A percentile compares a stretch with the other conserved stretches of the same genome.
Conservation (phyloP, 73 alveolate genomes). For the Tetrahymena elliotti region DNA sequence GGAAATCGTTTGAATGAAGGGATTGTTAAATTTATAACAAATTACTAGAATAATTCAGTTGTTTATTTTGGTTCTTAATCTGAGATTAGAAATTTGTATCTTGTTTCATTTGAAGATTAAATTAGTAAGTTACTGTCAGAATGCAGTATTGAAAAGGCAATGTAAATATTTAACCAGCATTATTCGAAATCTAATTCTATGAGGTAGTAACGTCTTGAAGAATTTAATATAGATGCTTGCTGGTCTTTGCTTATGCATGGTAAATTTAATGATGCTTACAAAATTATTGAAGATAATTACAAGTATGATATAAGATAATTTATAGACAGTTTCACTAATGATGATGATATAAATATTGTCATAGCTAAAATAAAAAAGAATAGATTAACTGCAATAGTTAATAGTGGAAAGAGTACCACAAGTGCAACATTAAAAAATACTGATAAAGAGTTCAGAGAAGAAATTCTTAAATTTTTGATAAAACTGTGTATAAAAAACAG, state of each 20-base stretch:
- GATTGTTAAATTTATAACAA: neutral
- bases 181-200: neutral
- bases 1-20: neutral
- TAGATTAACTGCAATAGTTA: neutral
- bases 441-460: neutral
- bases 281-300: neutral
- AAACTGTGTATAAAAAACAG: neutral
- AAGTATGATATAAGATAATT: neutral
- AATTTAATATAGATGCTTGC: neutral
- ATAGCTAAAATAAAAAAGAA: neutral
- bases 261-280: neutral
- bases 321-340: neutral
- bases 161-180: neutral
- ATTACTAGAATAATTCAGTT: neutral
- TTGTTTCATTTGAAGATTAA: neutral
- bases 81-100: neutral
- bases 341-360: neutral
- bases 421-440: neutral
- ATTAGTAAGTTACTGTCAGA: neutral
- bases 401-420: neutral
- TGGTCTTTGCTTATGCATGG: neutral
- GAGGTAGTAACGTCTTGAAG: neutral
- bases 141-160: neutral
- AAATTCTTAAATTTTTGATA: neutral
- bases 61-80: neutral